Conservation (phyloP, 73 alveolate species). For the Symbiodinium pilosum region DNA sequence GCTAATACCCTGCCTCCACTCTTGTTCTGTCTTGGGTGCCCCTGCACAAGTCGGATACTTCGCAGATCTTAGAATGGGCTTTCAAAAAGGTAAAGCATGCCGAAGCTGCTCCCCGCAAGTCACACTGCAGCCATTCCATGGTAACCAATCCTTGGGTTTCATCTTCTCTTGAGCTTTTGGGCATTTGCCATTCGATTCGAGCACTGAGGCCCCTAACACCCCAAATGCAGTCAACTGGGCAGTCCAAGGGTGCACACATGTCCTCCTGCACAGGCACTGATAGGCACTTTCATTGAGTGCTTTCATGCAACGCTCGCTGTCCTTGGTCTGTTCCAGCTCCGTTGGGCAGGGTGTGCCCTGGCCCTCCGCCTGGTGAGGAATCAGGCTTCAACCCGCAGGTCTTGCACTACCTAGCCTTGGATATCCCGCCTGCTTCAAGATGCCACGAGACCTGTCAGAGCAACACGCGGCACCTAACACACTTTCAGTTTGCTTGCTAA, state of each 20-base stretch:
- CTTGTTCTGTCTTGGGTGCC: slow-evolving; percentile 72
- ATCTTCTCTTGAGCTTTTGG: no score
- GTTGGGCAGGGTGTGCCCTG: slow-evolving; percentile 54
- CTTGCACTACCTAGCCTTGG: no score
- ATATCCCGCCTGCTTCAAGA: background rate
- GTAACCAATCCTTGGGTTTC: slow-evolving; percentile 37
- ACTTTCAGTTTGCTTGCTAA: background rate
- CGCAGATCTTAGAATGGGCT: no score
- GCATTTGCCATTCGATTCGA: no score
- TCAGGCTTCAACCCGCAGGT: no score
- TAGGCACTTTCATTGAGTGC: no score
- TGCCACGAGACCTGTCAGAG: background rate
- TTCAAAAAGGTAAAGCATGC: background rate
- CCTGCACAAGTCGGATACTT: slow-evolving; percentile 37
- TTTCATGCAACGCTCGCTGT: no score
- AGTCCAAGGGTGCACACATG: slow-evolving; percentile 84
- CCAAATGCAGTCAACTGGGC: slow-evolving; percentile 80
- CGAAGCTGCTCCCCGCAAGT: slow-evolving; percentile 59
- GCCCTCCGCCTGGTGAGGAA: slow-evolving; percentile 65
- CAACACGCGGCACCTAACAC: background rate
- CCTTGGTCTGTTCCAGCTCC: slow-evolving; percentile 70
- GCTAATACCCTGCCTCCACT: slow-evolving; percentile 18
- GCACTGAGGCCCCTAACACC: slow-evolving; percentile 36
- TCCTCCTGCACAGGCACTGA: slow-evolving; percentile 20
- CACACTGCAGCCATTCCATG: slow-evolving; percentile 75